A percentile compares a stretch with the other conserved stretches of the same genome.
phyloP scores from a whole-genome alignment of 1,284 basidiomycete species.

The Gymnopus androsaceus region DNA sequence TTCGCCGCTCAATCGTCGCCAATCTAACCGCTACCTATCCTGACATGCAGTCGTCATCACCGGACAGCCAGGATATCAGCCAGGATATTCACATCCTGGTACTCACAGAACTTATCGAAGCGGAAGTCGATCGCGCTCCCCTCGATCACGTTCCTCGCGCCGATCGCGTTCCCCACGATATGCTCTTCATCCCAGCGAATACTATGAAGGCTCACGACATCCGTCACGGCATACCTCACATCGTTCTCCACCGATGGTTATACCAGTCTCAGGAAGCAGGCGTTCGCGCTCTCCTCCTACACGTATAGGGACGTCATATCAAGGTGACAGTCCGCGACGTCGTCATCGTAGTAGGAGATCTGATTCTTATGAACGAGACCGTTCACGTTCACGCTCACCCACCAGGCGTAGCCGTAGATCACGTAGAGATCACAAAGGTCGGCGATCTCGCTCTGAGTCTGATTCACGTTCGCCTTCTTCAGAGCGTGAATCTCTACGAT shows the following conservation, averaged over 20 bases:
- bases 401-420: slow-evolving; percentile 22
- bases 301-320: background rate
- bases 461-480: background rate
- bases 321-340: background rate
- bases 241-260: slow-evolving; percentile 9
- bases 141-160: too few relatives aligned
- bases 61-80: background rate
- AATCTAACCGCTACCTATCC: slow-evolving; percentile 58
- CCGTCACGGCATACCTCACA: slow-evolving; percentile 3
- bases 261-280: background rate
- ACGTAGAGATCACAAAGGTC: slow-evolving; percentile 18
- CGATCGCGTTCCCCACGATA: slow-evolving; percentile 2
- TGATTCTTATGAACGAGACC: too few relatives aligned
- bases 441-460: slow-evolving; percentile 17
- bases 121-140: slow-evolving; percentile 8
- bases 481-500: background rate
- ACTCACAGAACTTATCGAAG: slow-evolving; percentile 1
- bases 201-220: background rate
- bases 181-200: slow-evolving; percentile 6
- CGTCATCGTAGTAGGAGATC: too few relatives aligned
- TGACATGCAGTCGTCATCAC: slow-evolving; percentile 29
- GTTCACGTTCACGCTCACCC: slow-evolving; percentile 14
- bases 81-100: background rate
- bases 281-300: slow-evolving; percentile 6
- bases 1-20: slow-evolving; percentile 69